Base-by-base conservation (phyloP, 768 basidiomycete species). In the Pleurotus giganteus region DNA sequence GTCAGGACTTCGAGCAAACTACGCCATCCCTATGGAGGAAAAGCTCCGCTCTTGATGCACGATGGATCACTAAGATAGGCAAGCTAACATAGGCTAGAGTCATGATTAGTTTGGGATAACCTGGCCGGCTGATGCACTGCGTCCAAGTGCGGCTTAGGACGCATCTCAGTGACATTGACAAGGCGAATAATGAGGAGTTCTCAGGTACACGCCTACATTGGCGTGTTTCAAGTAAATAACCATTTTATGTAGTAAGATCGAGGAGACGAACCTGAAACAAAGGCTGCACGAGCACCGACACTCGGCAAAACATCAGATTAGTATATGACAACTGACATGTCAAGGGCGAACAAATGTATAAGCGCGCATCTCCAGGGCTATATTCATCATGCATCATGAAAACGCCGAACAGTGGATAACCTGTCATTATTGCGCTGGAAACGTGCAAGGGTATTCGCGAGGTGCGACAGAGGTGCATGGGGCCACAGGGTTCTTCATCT, bases 111-210 rank as follows among this genome's bases (percentile, higher is more conserved):
- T 51, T 28, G 49, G 31, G 1, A 36, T 24, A 17, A 37, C 49
- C 49, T 51, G 12, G 49, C 29, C 19, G 21, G 36, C 31, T 51
- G 49, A 51, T 51, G 34, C 49, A 51, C 36, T 51, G n/a, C 34
- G 49, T 51, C 49, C 49, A 34, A 36, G 21, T 51, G 49, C 21
- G 49, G 34, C 23, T 51, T 51, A 51, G 49, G 32, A 26, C 7
- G 26, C 15, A 19, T 34, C n/a, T 32, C 31, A 31, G 24, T 45
- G 9, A 34, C n/a, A 15, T 41, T 45, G 44, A 32, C 49, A 19
- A 36, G 34, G 11, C 15, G 28, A 28, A 32, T 17, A n/a, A 6
- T 12, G 23, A 17, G 28, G 29, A n/a, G 34, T 17, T 23, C 19
- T 51, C 49, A 51, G 49, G 49, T 17, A 51, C 49, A 34, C 15